Evolutionary conservation across 805 yeast species (phyloP), one percentile per base, ranked within the genome.

Genomic region (Wickerhamomyces mucosus): DNA sequence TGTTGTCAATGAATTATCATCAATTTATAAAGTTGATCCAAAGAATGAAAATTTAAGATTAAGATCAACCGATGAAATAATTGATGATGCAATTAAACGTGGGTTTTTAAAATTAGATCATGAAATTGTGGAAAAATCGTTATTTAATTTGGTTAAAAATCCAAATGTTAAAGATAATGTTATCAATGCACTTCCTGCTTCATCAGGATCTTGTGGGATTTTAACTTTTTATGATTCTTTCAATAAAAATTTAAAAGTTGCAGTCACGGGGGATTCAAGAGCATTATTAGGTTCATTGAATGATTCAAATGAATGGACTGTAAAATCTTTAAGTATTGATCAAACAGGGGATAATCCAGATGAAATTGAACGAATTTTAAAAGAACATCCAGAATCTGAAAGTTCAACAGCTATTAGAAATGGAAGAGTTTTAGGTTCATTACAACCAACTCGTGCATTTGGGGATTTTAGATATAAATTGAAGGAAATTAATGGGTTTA

Each of bases 381-480:
- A 72, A 20, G 96, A 88, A 56, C 98, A 92, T 58, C 98, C 98
- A 1, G 78, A 77, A 38, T 14, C 13, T 12, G 26, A 23, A 23
- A 96, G 89, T 56, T 35, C 51, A 22, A 75, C 77, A 31, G 94
- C 78, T 27, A 70, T 89, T 21, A 67, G 81, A 41, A 74, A 83
- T 39, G 98, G 97, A 5, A 73, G 98, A 48, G 82, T 92, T 9
- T 66, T 92, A 43, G 98, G 98, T 0, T 75, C 92, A 9, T 67
- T 92, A 40, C 97, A 92, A 56, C 98, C 98, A 11, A 75, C 95
- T 0, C 68, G 98, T 48, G 95, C 97, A 2, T 92, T 92, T 63
- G 98, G 98, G 29, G 98, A 92, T 56, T 94, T 95, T 37, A 71
- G 96, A 39, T 92, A 85, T 53, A 92, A 92, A 52, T 69, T 94